Conservation (phyloP, 1,139 yeast species). For the Lodderomyces oxycetoniae region DNA sequence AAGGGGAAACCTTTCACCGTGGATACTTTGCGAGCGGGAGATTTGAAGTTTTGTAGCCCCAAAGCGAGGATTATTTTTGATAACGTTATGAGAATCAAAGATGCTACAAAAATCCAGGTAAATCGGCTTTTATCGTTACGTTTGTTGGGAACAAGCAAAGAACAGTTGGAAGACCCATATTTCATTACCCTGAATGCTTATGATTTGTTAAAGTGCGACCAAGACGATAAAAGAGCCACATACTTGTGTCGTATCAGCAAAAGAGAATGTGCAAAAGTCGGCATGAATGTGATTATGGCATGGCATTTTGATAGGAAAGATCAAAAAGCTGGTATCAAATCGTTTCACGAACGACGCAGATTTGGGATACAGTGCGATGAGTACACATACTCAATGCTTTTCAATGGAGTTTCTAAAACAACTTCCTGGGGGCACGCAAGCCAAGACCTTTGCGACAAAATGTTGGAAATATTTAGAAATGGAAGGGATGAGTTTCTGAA, state of each 20-base stretch:
- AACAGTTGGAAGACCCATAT: constrained; percentile 52
- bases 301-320: constrained; percentile 42
- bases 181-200: constrained; percentile 50
- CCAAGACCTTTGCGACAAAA: constrained; percentile 19
- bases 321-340: constrained; percentile 41
- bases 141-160: constrained; percentile 53
- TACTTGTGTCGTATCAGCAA: constrained; percentile 47
- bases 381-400: constrained; percentile 51
- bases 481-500: constrained; percentile 9
- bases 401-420: constrained; percentile 50
- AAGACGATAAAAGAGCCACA: constrained; percentile 47
- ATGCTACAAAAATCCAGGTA: constrained; percentile 21
- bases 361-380: constrained; percentile 54
- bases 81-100: constrained; percentile 25
- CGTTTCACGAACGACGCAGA: constrained; percentile 52
- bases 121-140: constrained; percentile 46
- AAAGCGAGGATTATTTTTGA: constrained; percentile 26
- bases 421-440: constrained; percentile 33
- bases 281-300: constrained; percentile 54
- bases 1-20: constrained; percentile 14
- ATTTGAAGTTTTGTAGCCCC: constrained; percentile 18
- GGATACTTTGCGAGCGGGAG: constrained; percentile 17
- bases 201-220: constrained; percentile 46
- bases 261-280: constrained; percentile 46
- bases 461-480: constrained; percentile 21